Evolutionary conservation across 208 protist species (phyloP).

Genomic region (Paratrypanosoma confusum): DNA sequence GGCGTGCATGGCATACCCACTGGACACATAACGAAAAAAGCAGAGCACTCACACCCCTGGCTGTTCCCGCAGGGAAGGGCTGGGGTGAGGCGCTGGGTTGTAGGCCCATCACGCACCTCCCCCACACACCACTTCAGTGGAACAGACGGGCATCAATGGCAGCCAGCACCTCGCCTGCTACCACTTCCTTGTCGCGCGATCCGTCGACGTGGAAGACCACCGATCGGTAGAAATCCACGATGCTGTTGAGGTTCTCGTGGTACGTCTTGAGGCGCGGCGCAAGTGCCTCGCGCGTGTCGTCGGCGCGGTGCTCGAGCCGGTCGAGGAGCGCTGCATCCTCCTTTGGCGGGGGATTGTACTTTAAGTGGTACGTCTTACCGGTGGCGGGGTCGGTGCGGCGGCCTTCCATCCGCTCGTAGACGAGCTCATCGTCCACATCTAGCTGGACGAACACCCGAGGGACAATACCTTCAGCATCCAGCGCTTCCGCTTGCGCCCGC

Average conservation of each 20-base stretch:
- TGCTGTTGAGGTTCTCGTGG: slow-evolving; percentile 38
- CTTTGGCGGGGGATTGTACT: slow-evolving; percentile 73
- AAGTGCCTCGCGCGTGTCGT: slow-evolving; percentile 70
- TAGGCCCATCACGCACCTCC: background rate
- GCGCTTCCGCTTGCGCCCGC: slow-evolving; percentile 53
- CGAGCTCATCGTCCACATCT: slow-evolving; percentile 59
- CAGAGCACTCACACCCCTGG: too few species aligned
- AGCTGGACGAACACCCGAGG: slow-evolving; percentile 60
- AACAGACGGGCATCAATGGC: slow-evolving; percentile 17
- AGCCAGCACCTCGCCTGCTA: slow-evolving; percentile 30
- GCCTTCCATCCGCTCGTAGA: slow-evolving; percentile 68
- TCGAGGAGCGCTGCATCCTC: slow-evolving; percentile 54
- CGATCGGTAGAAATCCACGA: slow-evolving; percentile 54
- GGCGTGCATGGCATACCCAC: too few species aligned
- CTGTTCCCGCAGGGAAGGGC: too few species aligned
- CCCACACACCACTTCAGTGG: too few species aligned
- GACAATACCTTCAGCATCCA: slow-evolving; percentile 53
- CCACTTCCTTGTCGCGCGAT: slow-evolving; percentile 19
- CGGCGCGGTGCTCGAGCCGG: slow-evolving; percentile 70
- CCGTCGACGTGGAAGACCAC: slow-evolving; percentile 44
- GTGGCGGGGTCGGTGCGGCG: slow-evolving; percentile 81
- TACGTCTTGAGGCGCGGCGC: slow-evolving; percentile 57
- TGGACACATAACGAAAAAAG: too few species aligned
- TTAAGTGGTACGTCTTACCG: slow-evolving; percentile 77
- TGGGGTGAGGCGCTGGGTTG: background rate